A percentile compares a stretch with the other conserved stretches of the same genome.
Conservation (phyloP, 1,139 yeast genomes). For the Trichomonascaceae sp. region DNA sequence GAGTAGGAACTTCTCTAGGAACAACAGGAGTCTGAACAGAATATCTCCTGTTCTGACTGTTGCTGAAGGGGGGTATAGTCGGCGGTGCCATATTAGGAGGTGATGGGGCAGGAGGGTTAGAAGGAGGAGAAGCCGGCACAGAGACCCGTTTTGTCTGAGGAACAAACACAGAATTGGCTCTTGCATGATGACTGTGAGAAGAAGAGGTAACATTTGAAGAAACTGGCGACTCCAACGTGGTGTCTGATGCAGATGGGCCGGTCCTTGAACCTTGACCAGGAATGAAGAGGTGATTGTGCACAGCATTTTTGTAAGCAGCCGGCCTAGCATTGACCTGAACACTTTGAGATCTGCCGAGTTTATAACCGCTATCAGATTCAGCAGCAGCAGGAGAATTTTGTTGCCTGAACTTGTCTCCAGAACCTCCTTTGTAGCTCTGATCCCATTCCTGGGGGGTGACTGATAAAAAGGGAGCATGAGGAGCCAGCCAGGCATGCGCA, state of each 20-base stretch:
- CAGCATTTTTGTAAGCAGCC: slow-evolving; percentile 1
- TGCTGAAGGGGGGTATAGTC: neutral
- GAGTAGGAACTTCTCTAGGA: slow-evolving; percentile 17
- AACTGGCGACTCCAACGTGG: neutral
- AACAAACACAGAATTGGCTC: neutral
- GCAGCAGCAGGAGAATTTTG: slow-evolving; percentile 9
- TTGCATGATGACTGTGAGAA: neutral
- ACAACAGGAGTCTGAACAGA: slow-evolving; percentile 26
- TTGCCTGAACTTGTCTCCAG: slow-evolving; percentile 11
- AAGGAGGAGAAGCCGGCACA: neutral
- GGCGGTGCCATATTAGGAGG: slow-evolving; percentile 8
- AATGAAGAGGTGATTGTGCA: slow-evolving; percentile 2
- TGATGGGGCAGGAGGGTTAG: slow-evolving; percentile 6
- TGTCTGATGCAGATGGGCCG: neutral
- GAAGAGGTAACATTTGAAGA: neutral
- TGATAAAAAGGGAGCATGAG: slow-evolving; percentile 73
- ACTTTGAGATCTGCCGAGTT: slow-evolving; percentile 21
- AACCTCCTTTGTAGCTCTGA: slow-evolving; percentile 20
- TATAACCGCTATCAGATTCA: slow-evolving; percentile 5
- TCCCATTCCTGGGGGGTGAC: slow-evolving; percentile 93
- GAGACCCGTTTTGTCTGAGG: neutral
- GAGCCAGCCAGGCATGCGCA: slow-evolving; percentile 80
- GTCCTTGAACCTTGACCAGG: slow-evolving; percentile 3
- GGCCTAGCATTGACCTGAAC: slow-evolving; percentile 21
- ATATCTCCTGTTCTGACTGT: slow-evolving; percentile 23